phyloP scores from a whole-genome alignment of 2,329 filamentous ascomycete species.

The Pyrenochaeta sp. region DNA sequence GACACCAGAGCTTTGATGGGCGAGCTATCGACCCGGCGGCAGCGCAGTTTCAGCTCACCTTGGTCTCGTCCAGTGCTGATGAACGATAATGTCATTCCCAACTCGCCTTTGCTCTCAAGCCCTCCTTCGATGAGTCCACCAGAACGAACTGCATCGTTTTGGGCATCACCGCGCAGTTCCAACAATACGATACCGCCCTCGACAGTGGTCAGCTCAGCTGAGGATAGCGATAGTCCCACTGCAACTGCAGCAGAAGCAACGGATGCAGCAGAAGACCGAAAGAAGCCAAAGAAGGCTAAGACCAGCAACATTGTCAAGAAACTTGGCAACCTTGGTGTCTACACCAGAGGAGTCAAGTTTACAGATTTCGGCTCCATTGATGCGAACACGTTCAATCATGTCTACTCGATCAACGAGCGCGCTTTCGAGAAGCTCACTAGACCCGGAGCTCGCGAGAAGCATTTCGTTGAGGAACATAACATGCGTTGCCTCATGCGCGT shows the following conservation, averaged over 20 bases:
- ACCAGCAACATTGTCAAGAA: slow-evolving; percentile 85
- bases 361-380: slow-evolving; percentile 79
- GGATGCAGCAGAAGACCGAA: slow-evolving; percentile 63
- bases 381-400: slow-evolving; percentile 89
- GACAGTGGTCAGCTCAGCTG: slow-evolving; percentile 66
- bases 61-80: slow-evolving; percentile 69
- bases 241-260: slow-evolving; percentile 60
- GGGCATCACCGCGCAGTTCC: slow-evolving; percentile 62
- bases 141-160: slow-evolving; percentile 56
- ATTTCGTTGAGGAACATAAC: slow-evolving; percentile 86
- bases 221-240: slow-evolving; percentile 76
- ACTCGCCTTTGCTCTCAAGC: slow-evolving; percentile 61
- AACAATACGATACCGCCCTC: slow-evolving; percentile 65
- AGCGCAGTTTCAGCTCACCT: slow-evolving; percentile 80
- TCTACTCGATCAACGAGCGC: slow-evolving; percentile 92
- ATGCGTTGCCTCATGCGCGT: slow-evolving; percentile 86
- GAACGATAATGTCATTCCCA: slow-evolving; percentile 64
- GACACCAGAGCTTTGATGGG: slow-evolving; percentile 44
- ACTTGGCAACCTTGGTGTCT: slow-evolving; percentile 85
- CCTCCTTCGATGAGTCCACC: slow-evolving; percentile 62
- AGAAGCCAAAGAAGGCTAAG: slow-evolving; percentile 67
- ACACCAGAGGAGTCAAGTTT: slow-evolving; percentile 81
- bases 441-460: slow-evolving; percentile 77
- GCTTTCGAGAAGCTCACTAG: slow-evolving; percentile 84
- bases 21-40: slow-evolving; percentile 49